Evolutionary conservation across 2,329 filamentous ascomycete genomes (phyloP), one percentile per base, ranked within the genome.

Genomic region (Exophiala aquamarina): DNA sequence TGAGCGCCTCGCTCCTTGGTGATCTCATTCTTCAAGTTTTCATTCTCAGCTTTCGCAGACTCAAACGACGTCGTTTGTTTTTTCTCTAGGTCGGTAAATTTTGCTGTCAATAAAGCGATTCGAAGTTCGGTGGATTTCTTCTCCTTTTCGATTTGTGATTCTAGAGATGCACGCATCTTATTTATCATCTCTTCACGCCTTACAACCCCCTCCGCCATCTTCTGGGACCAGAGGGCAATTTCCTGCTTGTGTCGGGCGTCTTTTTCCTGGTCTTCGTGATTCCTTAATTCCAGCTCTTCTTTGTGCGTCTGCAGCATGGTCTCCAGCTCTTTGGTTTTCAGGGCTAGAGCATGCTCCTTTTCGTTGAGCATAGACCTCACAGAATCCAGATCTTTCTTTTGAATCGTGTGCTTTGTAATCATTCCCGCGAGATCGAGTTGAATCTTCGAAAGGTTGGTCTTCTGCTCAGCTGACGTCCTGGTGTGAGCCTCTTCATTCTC

Each of bases 81-180:
- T 17, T 44, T 39, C 21, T 63, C 62, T 34, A 68, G 43, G 19
- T 64, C 60, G 15, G 58, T 57, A 48, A 70, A 61, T 28, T 67
- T 66, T 13, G 57, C 58, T 34, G 67, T 63, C 20, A 71, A 49
- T 11, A 63, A 63, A n/a, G 59, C 45, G 38, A 68, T 58, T 44
- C 63, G 66, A 14, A 57, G 56, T 18, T 63, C 58, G 20, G 67
- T 54, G 32, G 64, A 58, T 11, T 61, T 51, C 21, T 62, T 28
- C 15, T 50, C 14, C 28, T 43, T 31, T 37, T 49, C 43, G 14
- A 55, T 28, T 15, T 50, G 40, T 17, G 41, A 37, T 19, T 52
- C 38, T 14, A 50, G 37, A n/a, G 23, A 44, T 15, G 40, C 31
- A 11, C 40, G 42, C n/a, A 55, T 13, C 13, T 31, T 21, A 4